These are phyloP conservation scores for Forsythia viridissima DNA, from an alignment of 257 asterid species.

Conservation along the genomic window DNA sequence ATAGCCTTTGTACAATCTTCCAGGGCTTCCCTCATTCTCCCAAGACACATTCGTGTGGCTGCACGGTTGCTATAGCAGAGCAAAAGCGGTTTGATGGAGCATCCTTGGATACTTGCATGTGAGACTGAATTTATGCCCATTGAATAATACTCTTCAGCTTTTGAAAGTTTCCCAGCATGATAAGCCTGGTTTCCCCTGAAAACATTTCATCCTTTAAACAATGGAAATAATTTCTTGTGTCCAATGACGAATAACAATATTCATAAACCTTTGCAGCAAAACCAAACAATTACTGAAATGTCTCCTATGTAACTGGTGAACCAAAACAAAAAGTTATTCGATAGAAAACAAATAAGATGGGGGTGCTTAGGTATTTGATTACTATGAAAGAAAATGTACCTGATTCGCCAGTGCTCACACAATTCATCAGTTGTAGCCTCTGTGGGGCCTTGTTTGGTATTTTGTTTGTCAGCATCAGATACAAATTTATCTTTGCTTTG, in stretches of 20 bases:
- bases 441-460: conserved; percentile 34
- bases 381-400: conserved; percentile 41
- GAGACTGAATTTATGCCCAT: conserved; percentile 63
- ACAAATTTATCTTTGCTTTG: conserved; percentile 1
- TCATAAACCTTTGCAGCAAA: conserved; percentile 14
- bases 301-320: not conserved
- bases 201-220: conserved; percentile 18
- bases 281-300: conserved; percentile 13
- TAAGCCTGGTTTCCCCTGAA: conserved; percentile 94
- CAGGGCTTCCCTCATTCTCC: conserved; percentile 87
- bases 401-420: conserved; percentile 84
- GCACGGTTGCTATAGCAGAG: conserved; percentile 98
- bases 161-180: conserved; percentile 59
- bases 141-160: conserved; percentile 83
- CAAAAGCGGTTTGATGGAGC: conserved; percentile 51
- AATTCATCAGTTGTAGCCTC: conserved; percentile 37
- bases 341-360: not conserved
- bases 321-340: conserved; percentile 4
- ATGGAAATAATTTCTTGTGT: conserved; percentile 18
- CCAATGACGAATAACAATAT: conserved; percentile 1
- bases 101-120: conserved; percentile 32
- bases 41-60: conserved; percentile 88
- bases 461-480: conserved; percentile 35
- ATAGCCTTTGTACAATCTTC: conserved; percentile 78
- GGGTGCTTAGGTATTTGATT: not conserved